Conservation (phyloP, 108 stramenopile genomes). For the Cyclotella atomus region DNA sequence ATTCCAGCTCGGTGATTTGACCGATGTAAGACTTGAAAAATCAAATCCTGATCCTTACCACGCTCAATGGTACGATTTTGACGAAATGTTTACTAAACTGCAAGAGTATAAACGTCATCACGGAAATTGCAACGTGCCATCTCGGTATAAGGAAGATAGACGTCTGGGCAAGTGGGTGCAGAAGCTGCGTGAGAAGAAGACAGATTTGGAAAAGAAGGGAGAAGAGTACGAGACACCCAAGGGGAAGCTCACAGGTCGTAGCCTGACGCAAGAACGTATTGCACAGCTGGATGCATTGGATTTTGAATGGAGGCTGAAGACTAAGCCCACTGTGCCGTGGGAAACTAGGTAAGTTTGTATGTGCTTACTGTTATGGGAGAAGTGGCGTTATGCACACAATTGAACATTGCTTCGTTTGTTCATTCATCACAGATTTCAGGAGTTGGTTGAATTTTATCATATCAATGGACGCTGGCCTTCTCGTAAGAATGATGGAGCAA, state of each 20-base stretch:
- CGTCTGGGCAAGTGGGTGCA: neutral
- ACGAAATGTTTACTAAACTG: slow-evolving; percentile 1
- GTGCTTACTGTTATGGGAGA: neutral
- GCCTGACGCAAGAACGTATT: neutral
- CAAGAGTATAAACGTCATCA: neutral
- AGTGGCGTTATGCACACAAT: neutral
- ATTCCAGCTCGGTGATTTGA: neutral
- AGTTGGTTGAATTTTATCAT: neutral
- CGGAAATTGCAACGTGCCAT: neutral
- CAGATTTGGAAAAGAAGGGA: neutral
- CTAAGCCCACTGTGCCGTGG: neutral
- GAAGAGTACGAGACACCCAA: neutral
- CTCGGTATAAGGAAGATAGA: neutral
- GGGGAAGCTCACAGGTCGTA: neutral
- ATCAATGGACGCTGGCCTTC: neutral
- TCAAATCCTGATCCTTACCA: neutral
- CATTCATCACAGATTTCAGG: too few species aligned
- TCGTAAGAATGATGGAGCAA: neutral
- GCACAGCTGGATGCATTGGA: neutral
- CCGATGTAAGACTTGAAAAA: neutral
- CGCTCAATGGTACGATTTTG: slow-evolving; percentile 1
- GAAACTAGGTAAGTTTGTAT: too few species aligned
- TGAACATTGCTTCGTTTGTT: too few species aligned
- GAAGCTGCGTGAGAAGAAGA: slow-evolving; percentile 1
- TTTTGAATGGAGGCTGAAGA: neutral